These are phyloP conservation scores for Stagonosporopsis vannaccii DNA, from an alignment of 2,329 filamentous ascomycete species.

Conservation along the genomic window DNA sequence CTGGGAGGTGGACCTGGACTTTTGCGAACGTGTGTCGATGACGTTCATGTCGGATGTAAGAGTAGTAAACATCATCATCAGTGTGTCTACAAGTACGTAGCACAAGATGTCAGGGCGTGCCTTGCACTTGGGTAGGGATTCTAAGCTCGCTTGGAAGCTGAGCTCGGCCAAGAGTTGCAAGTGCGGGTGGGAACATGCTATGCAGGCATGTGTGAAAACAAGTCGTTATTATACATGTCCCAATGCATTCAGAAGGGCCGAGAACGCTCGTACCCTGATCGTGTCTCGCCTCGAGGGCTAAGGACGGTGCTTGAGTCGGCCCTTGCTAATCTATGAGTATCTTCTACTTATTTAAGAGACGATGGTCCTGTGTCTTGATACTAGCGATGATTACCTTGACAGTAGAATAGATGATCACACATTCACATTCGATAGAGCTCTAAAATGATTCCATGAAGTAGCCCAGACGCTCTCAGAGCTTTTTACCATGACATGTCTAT, in stretches of 20 bases:
- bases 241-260: background rate
- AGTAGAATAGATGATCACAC: background rate
- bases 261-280: background rate
- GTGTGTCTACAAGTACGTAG: constrained; percentile 1
- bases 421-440: background rate
- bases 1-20: constrained; percentile 2
- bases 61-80: constrained; percentile 10
- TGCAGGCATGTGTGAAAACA: background rate
- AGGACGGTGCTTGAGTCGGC: background rate
- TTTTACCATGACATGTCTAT: background rate
- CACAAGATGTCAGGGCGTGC: constrained; percentile 1
- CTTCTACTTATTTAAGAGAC: background rate
- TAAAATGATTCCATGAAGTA: background rate
- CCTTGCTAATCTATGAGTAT: background rate
- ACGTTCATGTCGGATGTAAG: constrained; percentile 7
- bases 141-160: background rate
- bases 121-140: background rate
- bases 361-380: background rate
- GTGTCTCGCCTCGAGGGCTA: background rate
- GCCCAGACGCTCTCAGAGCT: background rate
- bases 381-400: background rate
- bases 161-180: background rate
- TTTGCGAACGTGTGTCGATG: constrained; percentile 6
- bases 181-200: background rate
- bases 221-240: background rate